Evolutionary conservation across 1,139 yeast species (phyloP), one percentile per base, ranked within the genome.

Genomic region (Suhomyces bolitotheri): DNA sequence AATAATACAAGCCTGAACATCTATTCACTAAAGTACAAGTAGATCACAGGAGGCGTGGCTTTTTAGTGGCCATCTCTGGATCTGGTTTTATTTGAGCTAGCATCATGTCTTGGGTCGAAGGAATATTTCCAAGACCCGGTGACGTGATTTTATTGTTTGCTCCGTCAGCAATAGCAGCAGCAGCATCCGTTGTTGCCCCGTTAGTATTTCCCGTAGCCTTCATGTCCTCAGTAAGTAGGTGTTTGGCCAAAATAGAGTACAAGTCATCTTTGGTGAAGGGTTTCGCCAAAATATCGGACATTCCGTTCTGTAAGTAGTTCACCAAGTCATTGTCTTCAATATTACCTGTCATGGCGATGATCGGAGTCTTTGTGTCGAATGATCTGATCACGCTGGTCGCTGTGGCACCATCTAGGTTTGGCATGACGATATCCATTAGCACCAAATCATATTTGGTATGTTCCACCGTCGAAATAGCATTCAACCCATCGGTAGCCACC

Each of bases 391-490:
- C 80, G 33, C 88, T 81, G 2, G 96, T 83, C 2, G 96, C 96
- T 2, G 95, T 82, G 6, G 96, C 95, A 30, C 97, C 97, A 58
- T 90, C 97, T 37, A 90, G 66, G 55, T 86, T 86, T 2, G 97
- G 97, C 92, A 90, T 85, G 16, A 90, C 95, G 35, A 86, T 87
- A 61, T 89, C 96, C 95, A 90, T 88, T 35, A 90, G 64, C 1
- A 90, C 95, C 40, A 89, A 65, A 57, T 89, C 96, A 54, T 83
- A 89, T 49, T 80, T 77, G 23, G 79, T 76, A 39, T 76, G 77
- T 56, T 87, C 95, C 31, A 87, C 81, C 1, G 84, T 82, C 22
- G 82, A 76, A 32, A 92, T 88, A 2, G 97, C 97, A 28, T 86
- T 82, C 16, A 90, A 63, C 0, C 98, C 98, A 62, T 90, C 96